phyloP scores from a whole-genome alignment of 768 basidiomycete species.

The Suillus variegatus region DNA sequence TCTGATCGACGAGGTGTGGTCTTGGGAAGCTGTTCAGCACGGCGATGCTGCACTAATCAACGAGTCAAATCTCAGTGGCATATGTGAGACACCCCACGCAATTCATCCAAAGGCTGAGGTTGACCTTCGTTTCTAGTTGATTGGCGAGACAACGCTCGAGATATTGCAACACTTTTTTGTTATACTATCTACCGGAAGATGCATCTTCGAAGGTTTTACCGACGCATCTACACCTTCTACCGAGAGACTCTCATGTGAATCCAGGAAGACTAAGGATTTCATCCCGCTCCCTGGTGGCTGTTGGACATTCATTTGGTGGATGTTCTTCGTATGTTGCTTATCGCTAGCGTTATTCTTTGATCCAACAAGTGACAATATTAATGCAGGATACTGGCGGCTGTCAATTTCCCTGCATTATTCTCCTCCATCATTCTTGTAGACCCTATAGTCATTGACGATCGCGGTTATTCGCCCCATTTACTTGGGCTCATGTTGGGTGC shows the following conservation, averaged over 20 bases:
- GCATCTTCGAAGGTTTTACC: constrained; percentile 43
- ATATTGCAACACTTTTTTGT: constrained; percentile 76
- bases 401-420: constrained; percentile 66
- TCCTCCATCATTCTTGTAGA: constrained; percentile 74
- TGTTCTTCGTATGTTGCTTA: constrained; percentile 62
- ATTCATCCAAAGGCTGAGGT: neutral
- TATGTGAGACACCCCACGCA: constrained; percentile 47
- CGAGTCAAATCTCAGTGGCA: constrained; percentile 47
- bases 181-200: constrained; percentile 60
- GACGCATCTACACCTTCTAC: constrained; percentile 52
- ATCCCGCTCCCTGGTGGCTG: constrained; percentile 56
- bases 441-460: constrained; percentile 57
- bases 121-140: constrained; percentile 48
- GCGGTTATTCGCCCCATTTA: neutral
- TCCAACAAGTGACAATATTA: neutral
- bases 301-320: constrained; percentile 89
- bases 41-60: constrained; percentile 85
- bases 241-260: constrained; percentile 39
- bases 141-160: constrained; percentile 77
- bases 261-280: constrained; percentile 49
- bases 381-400: constrained; percentile 62
- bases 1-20: constrained; percentile 74
- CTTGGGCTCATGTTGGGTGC: constrained; percentile 29
- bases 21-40: constrained; percentile 82
- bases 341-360: constrained; percentile 2